A percentile compares a stretch with the other conserved stretches of the same genome.
Conservation (phyloP, 192 early-diverging fungal species). For the Lunasporangiospora selenospora region DNA sequence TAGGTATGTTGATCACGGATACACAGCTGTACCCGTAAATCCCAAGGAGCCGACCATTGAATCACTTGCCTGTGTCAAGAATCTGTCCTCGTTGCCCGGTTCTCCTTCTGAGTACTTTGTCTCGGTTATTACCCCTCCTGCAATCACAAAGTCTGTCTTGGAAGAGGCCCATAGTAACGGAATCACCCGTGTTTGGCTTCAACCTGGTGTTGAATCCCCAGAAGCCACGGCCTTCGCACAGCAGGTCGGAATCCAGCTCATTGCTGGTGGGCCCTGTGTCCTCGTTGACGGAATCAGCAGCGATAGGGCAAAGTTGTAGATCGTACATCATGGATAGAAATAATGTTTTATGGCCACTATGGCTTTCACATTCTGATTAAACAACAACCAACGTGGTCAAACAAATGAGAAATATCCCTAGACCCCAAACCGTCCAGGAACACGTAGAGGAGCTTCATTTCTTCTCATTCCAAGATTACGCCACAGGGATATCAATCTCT, state of each 20-base stretch:
- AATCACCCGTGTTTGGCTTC: conserved; percentile 72
- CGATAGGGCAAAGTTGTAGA: conserved; percentile 25
- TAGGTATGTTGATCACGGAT: conserved; percentile 41
- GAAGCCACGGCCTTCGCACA: conserved; percentile 58
- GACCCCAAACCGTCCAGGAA: no score
- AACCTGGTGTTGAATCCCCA: conserved; percentile 70
- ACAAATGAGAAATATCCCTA: not conserved
- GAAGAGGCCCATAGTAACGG: conserved; percentile 64
- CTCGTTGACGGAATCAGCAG: conserved; percentile 56
- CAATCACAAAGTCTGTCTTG: conserved; percentile 64
- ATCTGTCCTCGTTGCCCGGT: conserved; percentile 49
- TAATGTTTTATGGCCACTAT: no score
- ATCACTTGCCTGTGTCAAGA: conserved; percentile 36
- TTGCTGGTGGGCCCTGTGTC: conserved; percentile 73
- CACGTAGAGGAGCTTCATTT: no score
- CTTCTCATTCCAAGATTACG: no score
- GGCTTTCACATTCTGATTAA: no score
- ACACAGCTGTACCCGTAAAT: conserved; percentile 42
- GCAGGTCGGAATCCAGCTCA: conserved; percentile 55
- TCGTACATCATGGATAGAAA: no score
- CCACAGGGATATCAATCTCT: conserved; percentile 50
- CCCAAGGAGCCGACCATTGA: conserved; percentile 53
- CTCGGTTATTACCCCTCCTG: conserved; percentile 76
- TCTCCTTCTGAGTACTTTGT: conserved; percentile 56
- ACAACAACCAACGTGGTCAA: no score